Conservation (phyloP, 495 filamentous ascomycete species). For the Xylaria sp. region DNA sequence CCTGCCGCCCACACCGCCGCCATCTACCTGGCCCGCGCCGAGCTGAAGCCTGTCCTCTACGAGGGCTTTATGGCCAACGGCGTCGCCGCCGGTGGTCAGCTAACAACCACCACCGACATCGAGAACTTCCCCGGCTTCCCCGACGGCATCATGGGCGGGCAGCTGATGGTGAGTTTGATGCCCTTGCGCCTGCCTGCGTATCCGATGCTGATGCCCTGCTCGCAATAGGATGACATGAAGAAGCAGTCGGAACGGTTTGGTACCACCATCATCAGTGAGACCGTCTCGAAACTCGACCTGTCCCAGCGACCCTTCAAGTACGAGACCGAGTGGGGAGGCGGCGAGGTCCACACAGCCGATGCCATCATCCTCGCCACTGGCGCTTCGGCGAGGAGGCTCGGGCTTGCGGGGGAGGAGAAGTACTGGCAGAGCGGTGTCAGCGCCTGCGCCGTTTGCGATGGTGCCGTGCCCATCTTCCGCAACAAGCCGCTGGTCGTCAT, state of each 20-base stretch:
- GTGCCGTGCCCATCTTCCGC: constrained; percentile 95
- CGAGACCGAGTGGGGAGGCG: constrained; percentile 82
- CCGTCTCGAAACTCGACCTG: constrained; percentile 87
- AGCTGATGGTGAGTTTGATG: constrained; percentile 72
- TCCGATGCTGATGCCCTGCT: constrained; percentile 25
- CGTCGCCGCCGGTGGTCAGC: constrained; percentile 92
- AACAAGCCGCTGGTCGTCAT: constrained; percentile 96
- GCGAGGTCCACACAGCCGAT: constrained; percentile 82
- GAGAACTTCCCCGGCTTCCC: constrained; percentile 98
- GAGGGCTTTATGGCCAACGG: constrained; percentile 98
- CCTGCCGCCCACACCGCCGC: constrained; percentile 97
- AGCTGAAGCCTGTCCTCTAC: constrained; percentile 90
- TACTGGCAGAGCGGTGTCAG: constrained; percentile 98
- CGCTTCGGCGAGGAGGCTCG: constrained; percentile 83
- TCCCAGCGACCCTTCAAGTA: constrained; percentile 87
- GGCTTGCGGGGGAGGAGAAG: constrained; percentile 86
- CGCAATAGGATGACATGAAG: constrained; percentile 80
- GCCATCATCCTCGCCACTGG: constrained; percentile 94
- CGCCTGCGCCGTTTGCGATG: constrained; percentile 97
- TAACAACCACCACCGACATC: constrained; percentile 97
- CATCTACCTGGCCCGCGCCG: constrained; percentile 92
- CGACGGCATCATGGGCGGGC: constrained; percentile 79
- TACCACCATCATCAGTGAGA: constrained; percentile 90
- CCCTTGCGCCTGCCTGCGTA: background rate
- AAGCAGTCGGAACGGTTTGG: constrained; percentile 90